Base-by-base conservation (phyloP, 1,139 yeast species). In the Protomyces inundatus region DNA sequence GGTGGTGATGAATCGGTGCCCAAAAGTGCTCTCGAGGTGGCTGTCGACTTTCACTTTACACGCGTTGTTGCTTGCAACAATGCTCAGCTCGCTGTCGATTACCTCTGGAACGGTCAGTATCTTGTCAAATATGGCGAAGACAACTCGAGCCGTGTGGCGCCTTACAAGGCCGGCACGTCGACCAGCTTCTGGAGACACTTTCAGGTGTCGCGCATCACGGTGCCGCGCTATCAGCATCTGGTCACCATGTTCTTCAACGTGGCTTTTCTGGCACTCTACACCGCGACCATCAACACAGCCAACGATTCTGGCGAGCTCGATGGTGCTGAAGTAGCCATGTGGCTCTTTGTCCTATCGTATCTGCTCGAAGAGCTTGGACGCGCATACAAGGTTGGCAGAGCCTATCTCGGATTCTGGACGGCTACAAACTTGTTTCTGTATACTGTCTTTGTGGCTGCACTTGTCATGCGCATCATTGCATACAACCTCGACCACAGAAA, bases 201-300 rank as follows among this genome's bases (percentile, higher is more conserved):
- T 35, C 62, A 50, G 6, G 50, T 58, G 4, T n/a, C 62, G 35
- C 62, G 62, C 6, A 52, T 39, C 4, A 58, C 46, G n/a, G 87
- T 96, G 1, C 97, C 97, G 1, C 76, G 81, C 65, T 90, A 90
- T 74, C 97, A 90, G 72, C 88, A 88, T 72, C 79, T 81, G 40
- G 72, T 90, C 68, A 93, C 88, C 71, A 83, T 90, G 65, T 71
- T 80, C 54, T 83, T 89, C 69, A 85, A 93, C 30, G 65, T 88
- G n/a, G 67, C 87, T 5, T 90, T 84, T 71, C 77, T 90, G 71
- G 70, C 77, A 0, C 73, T 89, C 0, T 90, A 81, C 75, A 82
- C 95, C 0, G 70, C 84, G 54, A 83, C 89, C 34, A 81, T 90
- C 66, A 88, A 88, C 72, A 75, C 78, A 2, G 75, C 77, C 46